Evolutionary conservation across 2,329 filamentous ascomycete genomes (phyloP).

Genomic region (Beauveria varroae): DNA sequence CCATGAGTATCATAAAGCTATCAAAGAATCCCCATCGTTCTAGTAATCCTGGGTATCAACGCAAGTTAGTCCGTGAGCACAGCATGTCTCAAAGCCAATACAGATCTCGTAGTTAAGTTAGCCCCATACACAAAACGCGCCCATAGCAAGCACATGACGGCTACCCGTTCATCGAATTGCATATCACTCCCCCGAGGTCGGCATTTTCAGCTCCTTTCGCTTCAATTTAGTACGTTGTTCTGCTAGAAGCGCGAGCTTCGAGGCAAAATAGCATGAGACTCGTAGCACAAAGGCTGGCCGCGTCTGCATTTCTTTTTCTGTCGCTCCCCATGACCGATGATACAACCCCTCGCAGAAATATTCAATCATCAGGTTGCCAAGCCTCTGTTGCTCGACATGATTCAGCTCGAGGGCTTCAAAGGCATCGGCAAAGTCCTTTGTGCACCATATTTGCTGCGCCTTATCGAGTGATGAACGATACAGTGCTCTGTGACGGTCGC

Average conservation of each 20-base stretch:
- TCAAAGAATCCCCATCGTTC: neutral
- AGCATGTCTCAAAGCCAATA: neutral
- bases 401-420: conserved; percentile 24
- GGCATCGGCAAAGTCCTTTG: conserved; percentile 27
- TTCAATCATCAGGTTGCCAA: conserved; percentile 20
- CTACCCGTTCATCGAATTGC: neutral
- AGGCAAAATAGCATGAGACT: conserved; percentile 25
- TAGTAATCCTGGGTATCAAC: neutral
- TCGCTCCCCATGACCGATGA: conserved; percentile 20
- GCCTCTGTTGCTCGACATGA: conserved; percentile 17
- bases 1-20: neutral
- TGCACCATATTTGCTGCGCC: conserved; percentile 22
- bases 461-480: conserved; percentile 20
- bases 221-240: conserved; percentile 18
- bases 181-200: neutral
- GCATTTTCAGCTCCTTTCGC: conserved; percentile 22
- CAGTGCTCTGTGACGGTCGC: conserved; percentile 26
- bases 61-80: neutral
- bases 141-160: neutral
- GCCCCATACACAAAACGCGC: neutral
- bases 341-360: conserved; percentile 27
- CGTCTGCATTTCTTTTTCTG: conserved; percentile 19
- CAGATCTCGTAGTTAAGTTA: neutral
- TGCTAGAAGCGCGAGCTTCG: conserved; percentile 20
- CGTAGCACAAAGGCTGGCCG: conserved; percentile 23